Evolutionary conservation across 495 filamentous ascomycete species (phyloP), one percentile per base, ranked within the genome.

Genomic region (Aspergillus funiculosus): DNA sequence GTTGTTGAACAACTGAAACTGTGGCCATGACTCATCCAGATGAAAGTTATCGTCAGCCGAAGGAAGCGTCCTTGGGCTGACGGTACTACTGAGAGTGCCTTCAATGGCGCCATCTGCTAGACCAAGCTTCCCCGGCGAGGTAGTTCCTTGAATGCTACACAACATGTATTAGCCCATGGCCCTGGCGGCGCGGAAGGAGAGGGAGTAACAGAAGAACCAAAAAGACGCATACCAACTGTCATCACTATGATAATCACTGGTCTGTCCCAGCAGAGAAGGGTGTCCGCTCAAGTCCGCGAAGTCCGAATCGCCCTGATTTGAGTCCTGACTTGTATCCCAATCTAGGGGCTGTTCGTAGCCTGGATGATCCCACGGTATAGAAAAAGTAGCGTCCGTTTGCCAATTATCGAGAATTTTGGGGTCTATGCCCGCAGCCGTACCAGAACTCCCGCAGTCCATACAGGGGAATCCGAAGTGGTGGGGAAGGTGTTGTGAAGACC

Each of bases 401-500:
- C 68, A 73, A 40, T 65, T 64, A 52, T 68, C 65, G 34, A 73
- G 60, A 36, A 71, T 70, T 58, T 71, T 73, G 63, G 69, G 68
- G 68, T 73, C 68, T 34, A 73, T 68, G 60, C 67, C 68, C 68
- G 67, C 61, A 64, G 63, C 62, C 39, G 63, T 63, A 30, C 57
- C 61, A 55, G 62, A 53, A 53, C 54, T 68, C 65, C 59, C 63
- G 57, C 59, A 60, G 67, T 73, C 69, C 69, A 73, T 73, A 61
- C 67, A 71, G 67, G 61, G 51, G 60, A 53, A 2, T 41, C 10
- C 20, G 26, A 37, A 29, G 32, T n/a, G 28, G 37, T 43, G 20
- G 40, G 34, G 29, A 9, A 14, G 27, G 38, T 24, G 35, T 24
- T n/a, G 32, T 22, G 36, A 48, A 38, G 46, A 50, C 41, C 32